Evolutionary conservation across 306 rosid species (phyloP).

Genomic region (Rosa persica): DNA sequence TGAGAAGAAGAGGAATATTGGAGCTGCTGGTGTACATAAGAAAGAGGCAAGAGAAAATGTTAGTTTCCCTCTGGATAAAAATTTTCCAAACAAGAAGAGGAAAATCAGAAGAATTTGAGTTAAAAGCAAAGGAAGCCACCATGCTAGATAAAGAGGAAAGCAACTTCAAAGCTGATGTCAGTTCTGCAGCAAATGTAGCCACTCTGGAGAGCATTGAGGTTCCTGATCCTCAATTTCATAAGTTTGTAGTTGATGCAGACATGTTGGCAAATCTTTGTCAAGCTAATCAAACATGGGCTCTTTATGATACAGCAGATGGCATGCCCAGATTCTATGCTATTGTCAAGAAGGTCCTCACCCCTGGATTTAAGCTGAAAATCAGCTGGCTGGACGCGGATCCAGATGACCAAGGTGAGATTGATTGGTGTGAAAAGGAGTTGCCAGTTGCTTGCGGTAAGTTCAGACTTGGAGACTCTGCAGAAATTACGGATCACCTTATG

Average conservation of each 20-base stretch:
- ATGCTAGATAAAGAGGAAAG: constrained; percentile 31
- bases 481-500: too few species aligned
- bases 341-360: constrained; percentile 57
- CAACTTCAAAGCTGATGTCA: background rate
- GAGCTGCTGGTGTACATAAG: constrained; percentile 22
- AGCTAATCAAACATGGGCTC: constrained; percentile 66
- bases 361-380: constrained; percentile 56
- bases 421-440: too few species aligned
- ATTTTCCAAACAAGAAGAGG: too few species aligned
- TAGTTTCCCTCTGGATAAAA: too few species aligned
- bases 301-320: constrained; percentile 55
- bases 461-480: too few species aligned
- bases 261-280: constrained; percentile 48
- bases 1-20: constrained; percentile 25
- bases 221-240: constrained; percentile 72
- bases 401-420: constrained; percentile 33
- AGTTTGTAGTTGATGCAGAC: constrained; percentile 51
- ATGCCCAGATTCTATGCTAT: constrained; percentile 89
- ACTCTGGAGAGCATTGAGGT: constrained; percentile 13
- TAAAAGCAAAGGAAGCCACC: constrained; percentile 21
- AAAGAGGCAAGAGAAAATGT: constrained; percentile 15
- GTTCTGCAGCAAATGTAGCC: too few species aligned
- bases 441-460: too few species aligned
- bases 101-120: too few species aligned
- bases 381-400: constrained; percentile 77